Evolutionary conservation across 768 basidiomycete genomes (phyloP), one percentile per base, ranked within the genome.

Genomic region (Collybiopsis luxurians): DNA sequence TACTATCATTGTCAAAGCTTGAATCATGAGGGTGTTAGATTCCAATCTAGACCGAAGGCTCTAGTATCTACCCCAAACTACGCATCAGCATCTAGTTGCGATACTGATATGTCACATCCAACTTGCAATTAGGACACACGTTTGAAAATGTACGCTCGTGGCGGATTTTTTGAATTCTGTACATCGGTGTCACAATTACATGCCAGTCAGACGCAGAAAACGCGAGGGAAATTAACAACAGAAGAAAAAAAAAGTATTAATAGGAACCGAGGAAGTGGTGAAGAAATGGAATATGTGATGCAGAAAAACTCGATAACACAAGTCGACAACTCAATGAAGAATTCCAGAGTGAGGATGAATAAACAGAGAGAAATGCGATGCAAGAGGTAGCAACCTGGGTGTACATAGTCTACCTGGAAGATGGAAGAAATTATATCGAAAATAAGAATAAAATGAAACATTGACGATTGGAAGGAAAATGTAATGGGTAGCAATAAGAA

Each of bases 241-340:
- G n/a, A n/a, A n/a, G 15, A 51, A 23, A 57, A 31, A 21, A 59
- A 7, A 44, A 6, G 43, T 19, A 44, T n/a, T 36, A 38, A 24
- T 19, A 55, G 59, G 57, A 63, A 39, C 11, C 38, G 38, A 39
- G 11, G n/a, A 39, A 11, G n/a, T 11, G n/a, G 38, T n/a, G 38
- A 44, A 24, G 24, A 61, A 57, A 63, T 58, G 60, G 59, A 63
- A 63, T 60, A 61, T 54, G 43, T 53, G 39, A 55, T 59, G 39
- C 50, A 57, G 50, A 56, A 53, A 59, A 47, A 36, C n/a, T n/a
- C n/a, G 52, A 56, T 59, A 63, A 51, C 57, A 64, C 48, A 60
- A 49, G 34, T 31, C 36, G 50, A 23, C 34, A 51, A 51, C 19
- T 10, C 28, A 36, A 34, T 27, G n/a, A 26, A 45, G 39, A 60